Evolutionary conservation across 1,139 yeast genomes (phyloP).

Genomic region (Pneumocystis sp.): DNA sequence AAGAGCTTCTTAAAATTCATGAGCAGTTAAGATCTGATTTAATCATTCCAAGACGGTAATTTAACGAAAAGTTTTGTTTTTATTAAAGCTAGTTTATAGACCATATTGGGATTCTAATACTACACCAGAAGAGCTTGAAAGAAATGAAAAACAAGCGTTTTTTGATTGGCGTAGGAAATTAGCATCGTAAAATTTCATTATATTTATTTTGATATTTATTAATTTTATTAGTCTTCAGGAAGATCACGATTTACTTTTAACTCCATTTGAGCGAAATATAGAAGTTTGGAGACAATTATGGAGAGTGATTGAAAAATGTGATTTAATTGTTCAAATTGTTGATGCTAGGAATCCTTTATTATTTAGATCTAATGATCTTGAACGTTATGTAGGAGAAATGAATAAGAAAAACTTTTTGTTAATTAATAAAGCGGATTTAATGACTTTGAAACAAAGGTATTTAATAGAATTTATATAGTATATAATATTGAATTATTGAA

Average conservation of each 20-base stretch:
- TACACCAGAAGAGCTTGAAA: slow-evolving; percentile 63
- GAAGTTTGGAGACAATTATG: slow-evolving; percentile 98
- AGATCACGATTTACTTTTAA: slow-evolving; percentile 61
- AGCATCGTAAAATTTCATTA: slow-evolving; percentile 33
- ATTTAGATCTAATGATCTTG: slow-evolving; percentile 82
- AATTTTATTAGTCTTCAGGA: slow-evolving; percentile 40
- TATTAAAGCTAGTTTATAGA: slow-evolving; percentile 4
- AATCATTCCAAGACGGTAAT: slow-evolving; percentile 70
- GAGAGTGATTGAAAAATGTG: slow-evolving; percentile 95
- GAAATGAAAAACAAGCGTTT: slow-evolving; percentile 81
- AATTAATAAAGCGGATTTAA: slow-evolving; percentile 86
- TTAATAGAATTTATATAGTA: background rate
- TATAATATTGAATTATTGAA: background rate
- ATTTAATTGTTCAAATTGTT: slow-evolving; percentile 88
- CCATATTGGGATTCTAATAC: slow-evolving; percentile 67
- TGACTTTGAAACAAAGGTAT: slow-evolving; percentile 56
- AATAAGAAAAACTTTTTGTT: slow-evolving; percentile 67
- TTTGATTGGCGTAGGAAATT: slow-evolving; percentile 85
- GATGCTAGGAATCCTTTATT: slow-evolving; percentile 91
- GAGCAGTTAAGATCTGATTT: slow-evolving; percentile 61
- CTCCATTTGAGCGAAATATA: slow-evolving; percentile 93
- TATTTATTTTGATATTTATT: background rate
- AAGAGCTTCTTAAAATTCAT: slow-evolving; percentile 48
- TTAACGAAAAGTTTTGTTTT: background rate
- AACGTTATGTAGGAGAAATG: slow-evolving; percentile 60